Evolutionary conservation across 345 rosid species (phyloP).

Genomic region (Boechera retrofracta): DNA sequence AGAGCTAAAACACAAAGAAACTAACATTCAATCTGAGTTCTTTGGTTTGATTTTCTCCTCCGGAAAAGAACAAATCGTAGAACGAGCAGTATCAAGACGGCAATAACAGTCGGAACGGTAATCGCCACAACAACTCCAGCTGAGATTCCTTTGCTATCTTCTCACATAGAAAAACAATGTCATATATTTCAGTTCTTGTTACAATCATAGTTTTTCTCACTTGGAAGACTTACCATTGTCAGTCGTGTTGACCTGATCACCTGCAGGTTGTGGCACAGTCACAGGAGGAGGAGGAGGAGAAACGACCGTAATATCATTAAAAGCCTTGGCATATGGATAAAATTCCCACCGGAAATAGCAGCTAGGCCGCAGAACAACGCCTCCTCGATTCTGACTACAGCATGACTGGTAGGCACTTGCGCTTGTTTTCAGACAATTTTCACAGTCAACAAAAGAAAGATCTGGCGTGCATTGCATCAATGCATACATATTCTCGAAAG

Average conservation of each 20-base stretch:
- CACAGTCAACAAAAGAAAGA: slow-evolving; percentile 26
- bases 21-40: slow-evolving; percentile 32
- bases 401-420: background rate
- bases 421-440: slow-evolving; percentile 11
- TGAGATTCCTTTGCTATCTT: slow-evolving; percentile 36
- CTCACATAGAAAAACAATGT: background rate
- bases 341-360: slow-evolving; percentile 42
- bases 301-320: background rate
- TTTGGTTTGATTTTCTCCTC: slow-evolving; percentile 27
- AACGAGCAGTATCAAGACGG: slow-evolving; percentile 14
- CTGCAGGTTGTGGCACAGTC: slow-evolving; percentile 16
- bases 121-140: slow-evolving; percentile 22
- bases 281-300: slow-evolving; percentile 23
- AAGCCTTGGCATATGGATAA: slow-evolving; percentile 30
- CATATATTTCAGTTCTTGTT: background rate
- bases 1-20: slow-evolving; percentile 13
- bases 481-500: slow-evolving; percentile 1
- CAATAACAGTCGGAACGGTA: background rate
- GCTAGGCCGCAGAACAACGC: slow-evolving; percentile 29
- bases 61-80: slow-evolving; percentile 11
- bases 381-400: slow-evolving; percentile 25
- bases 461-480: slow-evolving; percentile 32
- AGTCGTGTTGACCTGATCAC: background rate
- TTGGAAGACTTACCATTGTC: slow-evolving; percentile 19
- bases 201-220: background rate